phyloP scores from a whole-genome alignment of 2,329 filamentous ascomycete species.

The Colletotrichum sp. region DNA sequence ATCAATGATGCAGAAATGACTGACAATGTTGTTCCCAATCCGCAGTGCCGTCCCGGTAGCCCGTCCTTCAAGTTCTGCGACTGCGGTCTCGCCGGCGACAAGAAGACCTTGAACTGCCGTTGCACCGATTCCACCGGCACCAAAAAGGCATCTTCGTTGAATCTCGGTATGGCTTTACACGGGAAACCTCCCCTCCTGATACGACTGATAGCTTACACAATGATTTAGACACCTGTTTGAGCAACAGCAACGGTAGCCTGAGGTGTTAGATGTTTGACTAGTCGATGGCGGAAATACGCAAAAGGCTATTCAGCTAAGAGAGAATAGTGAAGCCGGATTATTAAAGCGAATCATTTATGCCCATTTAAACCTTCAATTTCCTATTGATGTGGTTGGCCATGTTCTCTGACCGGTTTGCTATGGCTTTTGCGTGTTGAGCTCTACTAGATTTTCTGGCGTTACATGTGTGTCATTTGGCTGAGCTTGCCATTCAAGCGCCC shows the following conservation, averaged over 20 bases:
- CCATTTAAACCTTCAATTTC: too few species aligned
- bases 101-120: neutral
- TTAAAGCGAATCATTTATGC: too few species aligned
- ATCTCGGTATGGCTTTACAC: neutral
- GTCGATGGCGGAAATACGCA: too few species aligned
- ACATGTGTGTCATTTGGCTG: too few species aligned
- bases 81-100: neutral
- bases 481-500: too few species aligned
- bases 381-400: too few species aligned
- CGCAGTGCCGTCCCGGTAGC: neutral
- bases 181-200: rapidly evolving
- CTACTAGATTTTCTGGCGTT: too few species aligned
- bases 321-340: too few species aligned
- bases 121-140: neutral
- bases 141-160: neutral
- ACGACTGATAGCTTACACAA: rapidly evolving
- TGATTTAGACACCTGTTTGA: neutral
- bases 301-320: too few species aligned
- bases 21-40: neutral
- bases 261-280: too few species aligned
- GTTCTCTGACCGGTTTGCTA: too few species aligned
- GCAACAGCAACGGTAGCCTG: neutral
- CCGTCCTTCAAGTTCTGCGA: neutral
- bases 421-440: too few species aligned
- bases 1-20: rapidly evolving